phyloP scores from a whole-genome alignment of 306 rosid species.

The Ormosia semicastrata region DNA sequence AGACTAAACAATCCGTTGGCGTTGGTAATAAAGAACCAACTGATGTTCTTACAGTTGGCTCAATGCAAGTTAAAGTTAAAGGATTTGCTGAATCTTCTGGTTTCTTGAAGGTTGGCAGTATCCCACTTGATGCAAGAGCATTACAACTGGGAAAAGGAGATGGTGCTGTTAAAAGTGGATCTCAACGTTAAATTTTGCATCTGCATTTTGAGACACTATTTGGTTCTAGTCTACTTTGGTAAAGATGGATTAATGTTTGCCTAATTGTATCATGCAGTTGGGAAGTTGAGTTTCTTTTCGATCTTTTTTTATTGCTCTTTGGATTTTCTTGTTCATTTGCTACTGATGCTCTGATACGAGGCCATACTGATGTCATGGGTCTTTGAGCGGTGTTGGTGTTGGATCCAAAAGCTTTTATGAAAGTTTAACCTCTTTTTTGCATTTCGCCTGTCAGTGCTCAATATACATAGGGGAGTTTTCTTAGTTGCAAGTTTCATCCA shows the following conservation, averaged over 20 bases:
- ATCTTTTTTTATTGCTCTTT: not conserved
- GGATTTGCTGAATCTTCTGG: slow-evolving; percentile 46
- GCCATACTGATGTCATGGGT: not conserved
- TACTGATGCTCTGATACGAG: slow-evolving; percentile 30
- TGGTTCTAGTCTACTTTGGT: slow-evolving; percentile 6
- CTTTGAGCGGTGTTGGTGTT: slow-evolving; percentile 1
- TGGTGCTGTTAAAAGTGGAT: slow-evolving; percentile 31
- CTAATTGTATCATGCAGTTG: slow-evolving; percentile 1
- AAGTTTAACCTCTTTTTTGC: not conserved
- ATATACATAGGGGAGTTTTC: not conserved
- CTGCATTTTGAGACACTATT: not conserved
- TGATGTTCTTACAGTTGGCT: slow-evolving; percentile 68
- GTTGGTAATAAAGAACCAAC: slow-evolving; percentile 24
- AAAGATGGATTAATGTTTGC: slow-evolving; percentile 16
- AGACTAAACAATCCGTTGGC: slow-evolving; percentile 31
- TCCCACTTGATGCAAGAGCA: slow-evolving; percentile 61
- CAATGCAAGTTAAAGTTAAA: slow-evolving; percentile 62
- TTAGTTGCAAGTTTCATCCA: slow-evolving; percentile 10
- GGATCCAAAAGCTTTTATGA: not conserved
- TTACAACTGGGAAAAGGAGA: slow-evolving; percentile 40
- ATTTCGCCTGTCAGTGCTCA: not conserved
- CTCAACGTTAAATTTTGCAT: slow-evolving; percentile 16
- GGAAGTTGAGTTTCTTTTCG: slow-evolving; percentile 21
- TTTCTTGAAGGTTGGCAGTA: slow-evolving; percentile 68
- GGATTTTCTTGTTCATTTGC: slow-evolving; percentile 13